Conservation (phyloP, 768 basidiomycete genomes). For the Calvatia gigantea region DNA sequence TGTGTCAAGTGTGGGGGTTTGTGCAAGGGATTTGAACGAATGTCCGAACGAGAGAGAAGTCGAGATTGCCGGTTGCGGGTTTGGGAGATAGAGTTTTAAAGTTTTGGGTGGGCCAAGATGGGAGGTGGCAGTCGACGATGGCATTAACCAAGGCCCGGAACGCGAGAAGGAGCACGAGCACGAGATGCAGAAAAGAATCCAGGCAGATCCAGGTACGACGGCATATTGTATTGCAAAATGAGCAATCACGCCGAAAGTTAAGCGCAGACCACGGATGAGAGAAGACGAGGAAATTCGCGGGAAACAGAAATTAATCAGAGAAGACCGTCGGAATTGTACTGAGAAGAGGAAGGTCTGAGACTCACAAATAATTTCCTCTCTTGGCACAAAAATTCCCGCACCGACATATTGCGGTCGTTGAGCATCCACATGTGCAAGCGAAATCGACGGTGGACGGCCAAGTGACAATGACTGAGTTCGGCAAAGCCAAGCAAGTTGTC, state of each 20-base stretch:
- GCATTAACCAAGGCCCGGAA: constrained; percentile 1
- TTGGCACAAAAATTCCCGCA: constrained; percentile 42
- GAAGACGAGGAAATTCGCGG: neutral
- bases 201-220: neutral
- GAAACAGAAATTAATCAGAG: neutral
- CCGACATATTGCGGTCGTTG: constrained; percentile 50
- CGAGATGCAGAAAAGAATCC: neutral
- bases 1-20: no score
- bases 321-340: no score
- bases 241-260: no score
- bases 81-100: neutral
- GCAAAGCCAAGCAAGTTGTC: neutral
- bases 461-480: constrained; percentile 57
- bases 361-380: constrained; percentile 50
- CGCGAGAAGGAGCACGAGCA: neutral
- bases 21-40: no score
- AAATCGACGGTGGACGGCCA: constrained; percentile 69
- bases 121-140: neutral
- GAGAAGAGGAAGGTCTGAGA: no score
- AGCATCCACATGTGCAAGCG: constrained; percentile 60
- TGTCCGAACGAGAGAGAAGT: neutral
- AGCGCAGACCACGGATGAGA: no score
- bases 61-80: neutral
- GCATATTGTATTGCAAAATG: neutral
- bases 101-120: neutral